phyloP scores from a whole-genome alignment of 2,329 filamentous ascomycete species.

The Scedosporium dehoogii region DNA sequence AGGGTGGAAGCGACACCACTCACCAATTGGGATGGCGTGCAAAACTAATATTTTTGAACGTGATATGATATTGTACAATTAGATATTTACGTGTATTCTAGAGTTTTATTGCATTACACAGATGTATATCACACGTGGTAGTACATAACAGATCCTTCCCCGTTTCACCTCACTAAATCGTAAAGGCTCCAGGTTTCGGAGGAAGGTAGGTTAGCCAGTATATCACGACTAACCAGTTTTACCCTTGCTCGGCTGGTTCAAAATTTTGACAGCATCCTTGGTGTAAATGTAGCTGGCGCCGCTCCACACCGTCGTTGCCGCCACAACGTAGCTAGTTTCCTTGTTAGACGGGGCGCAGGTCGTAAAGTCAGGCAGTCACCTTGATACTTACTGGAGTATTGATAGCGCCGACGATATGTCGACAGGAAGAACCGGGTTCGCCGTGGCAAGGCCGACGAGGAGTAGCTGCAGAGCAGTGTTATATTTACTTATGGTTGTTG shows the following conservation, averaged over 20 bases:
- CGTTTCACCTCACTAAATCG: no score
- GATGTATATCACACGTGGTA: background rate
- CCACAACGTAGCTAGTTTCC: constrained; percentile 63
- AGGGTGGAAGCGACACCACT: no score
- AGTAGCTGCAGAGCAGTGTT: constrained; percentile 89
- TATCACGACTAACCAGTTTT: background rate
- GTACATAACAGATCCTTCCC: background rate
- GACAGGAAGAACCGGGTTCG: constrained; percentile 62
- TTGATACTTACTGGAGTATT: constrained; percentile 49
- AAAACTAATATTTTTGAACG: background rate
- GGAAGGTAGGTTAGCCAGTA: background rate
- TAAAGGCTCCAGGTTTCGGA: background rate
- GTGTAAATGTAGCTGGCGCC: constrained; percentile 85
- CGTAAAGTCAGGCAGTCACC: background rate
- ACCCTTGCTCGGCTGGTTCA: constrained; percentile 28
- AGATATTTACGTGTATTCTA: background rate
- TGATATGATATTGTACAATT: background rate
- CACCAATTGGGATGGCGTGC: no score
- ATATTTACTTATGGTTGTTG: constrained; percentile 77
- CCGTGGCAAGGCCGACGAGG: constrained; percentile 75
- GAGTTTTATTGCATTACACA: no score
- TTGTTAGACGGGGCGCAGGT: constrained; percentile 20
- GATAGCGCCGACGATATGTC: constrained; percentile 46
- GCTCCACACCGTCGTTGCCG: constrained; percentile 84
- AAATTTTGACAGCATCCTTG: constrained; percentile 85